phyloP scores from a whole-genome alignment of 2,329 filamentous ascomycete species.

The Venturia asperata region DNA sequence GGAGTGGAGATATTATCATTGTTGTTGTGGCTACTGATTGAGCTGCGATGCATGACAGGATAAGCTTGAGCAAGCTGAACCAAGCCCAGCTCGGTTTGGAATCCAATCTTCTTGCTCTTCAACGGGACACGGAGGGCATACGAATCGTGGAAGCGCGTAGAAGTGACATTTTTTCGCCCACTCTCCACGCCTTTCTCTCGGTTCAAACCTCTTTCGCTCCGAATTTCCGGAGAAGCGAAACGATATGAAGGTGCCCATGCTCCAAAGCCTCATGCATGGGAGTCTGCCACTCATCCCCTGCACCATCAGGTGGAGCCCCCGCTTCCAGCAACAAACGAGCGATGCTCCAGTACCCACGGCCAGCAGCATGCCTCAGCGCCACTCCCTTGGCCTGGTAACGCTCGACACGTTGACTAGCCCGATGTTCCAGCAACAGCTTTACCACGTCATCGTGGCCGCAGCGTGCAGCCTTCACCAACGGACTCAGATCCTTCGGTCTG shows the following conservation, averaged over 20 bases:
- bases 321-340: background rate
- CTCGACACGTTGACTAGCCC: background rate
- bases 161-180: no score
- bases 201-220: background rate
- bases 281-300: background rate
- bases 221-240: background rate
- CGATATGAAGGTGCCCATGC: conserved; percentile 1
- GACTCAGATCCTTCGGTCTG: background rate
- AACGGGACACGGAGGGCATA: no score
- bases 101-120: no score
- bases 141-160: no score
- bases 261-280: background rate
- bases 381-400: background rate
- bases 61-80: no score
- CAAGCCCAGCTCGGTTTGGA: no score
- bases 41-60: no score
- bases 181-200: no score
- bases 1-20: no score
- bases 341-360: background rate
- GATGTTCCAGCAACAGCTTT: background rate
- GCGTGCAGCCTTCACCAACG: conserved; percentile 5
- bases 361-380: background rate
- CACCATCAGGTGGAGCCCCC: background rate
- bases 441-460: background rate
- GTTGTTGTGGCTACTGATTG: no score